Percentiles rank a stretch among this genome's conserved stretches.
phyloP scores from a whole-genome alignment of 768 basidiomycete species.

The Boletus rubescentipes region DNA sequence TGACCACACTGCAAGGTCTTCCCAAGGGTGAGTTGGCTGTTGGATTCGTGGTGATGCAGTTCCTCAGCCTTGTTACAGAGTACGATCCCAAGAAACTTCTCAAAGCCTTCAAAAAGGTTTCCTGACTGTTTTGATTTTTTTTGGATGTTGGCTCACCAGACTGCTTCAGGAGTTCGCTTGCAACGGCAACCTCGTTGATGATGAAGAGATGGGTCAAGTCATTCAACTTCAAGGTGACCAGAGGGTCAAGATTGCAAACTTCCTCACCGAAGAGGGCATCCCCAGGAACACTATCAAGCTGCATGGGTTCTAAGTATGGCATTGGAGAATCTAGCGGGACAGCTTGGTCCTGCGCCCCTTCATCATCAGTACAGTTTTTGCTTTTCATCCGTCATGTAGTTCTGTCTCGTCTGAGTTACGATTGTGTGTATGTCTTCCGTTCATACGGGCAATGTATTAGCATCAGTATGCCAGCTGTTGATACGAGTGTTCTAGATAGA shows the following conservation, averaged over 20 bases:
- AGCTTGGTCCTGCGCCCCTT: neutral
- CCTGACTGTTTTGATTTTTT: neutral
- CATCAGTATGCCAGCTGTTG: slow-evolving; percentile 21
- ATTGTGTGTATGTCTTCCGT: slow-evolving; percentile 18
- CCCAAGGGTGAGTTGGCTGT: slow-evolving; percentile 65
- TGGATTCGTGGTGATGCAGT: slow-evolving; percentile 11
- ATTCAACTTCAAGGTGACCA: slow-evolving; percentile 99
- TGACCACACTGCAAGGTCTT: slow-evolving; percentile 96
- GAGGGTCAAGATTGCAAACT: slow-evolving; percentile 82
- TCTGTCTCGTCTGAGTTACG: slow-evolving; percentile 16
- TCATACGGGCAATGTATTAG: slow-evolving; percentile 28
- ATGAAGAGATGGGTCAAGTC: slow-evolving; percentile 94
- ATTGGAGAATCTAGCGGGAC: slow-evolving; percentile 1
- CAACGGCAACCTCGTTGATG: slow-evolving; percentile 95
- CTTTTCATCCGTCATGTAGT: slow-evolving; percentile 21
- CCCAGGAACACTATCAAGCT: slow-evolving; percentile 78
- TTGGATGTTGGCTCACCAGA: slow-evolving; percentile 7
- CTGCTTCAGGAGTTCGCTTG: slow-evolving; percentile 86
- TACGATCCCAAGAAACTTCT: slow-evolving; percentile 97
- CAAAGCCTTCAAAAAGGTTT: slow-evolving; percentile 98
- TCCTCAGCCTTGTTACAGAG: slow-evolving; percentile 49
- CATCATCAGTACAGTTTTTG: slow-evolving; percentile 11
- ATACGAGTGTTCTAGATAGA: slow-evolving; percentile 28
- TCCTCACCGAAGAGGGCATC: slow-evolving; percentile 83
- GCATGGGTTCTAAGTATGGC: slow-evolving; percentile 71